Evolutionary conservation across 2,329 filamentous ascomycete genomes (phyloP), one percentile per base, ranked within the genome.

Genomic region (Atkinsonella texensis): DNA sequence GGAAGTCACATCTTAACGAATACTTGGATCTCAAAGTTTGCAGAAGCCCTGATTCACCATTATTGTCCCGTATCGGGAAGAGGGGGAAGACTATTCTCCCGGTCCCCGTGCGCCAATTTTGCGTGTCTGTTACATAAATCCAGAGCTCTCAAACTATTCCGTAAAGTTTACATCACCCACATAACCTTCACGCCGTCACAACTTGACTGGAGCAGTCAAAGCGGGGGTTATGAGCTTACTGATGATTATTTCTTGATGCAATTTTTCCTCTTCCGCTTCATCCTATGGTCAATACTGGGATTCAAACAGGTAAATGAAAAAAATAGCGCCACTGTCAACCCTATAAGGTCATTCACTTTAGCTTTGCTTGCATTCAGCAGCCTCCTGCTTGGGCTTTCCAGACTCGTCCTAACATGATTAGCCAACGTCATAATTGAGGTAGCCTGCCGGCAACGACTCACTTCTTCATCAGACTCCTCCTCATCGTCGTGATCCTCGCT

Each of bases 351-450:
- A 12, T 33, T n/a, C 46, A 32, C 18, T 52, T 54, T 81, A 95
- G 74, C 87, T 94, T 74, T 94, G 89, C 79, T 95, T 95, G 83
- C 89, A 95, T 75, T 95, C 89, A 59, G 89, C 87, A 59, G 89
- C 84, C 73, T 95, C 89, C 74, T 93, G 89, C 78, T 94, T 94
- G 53, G 89, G 89, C 78, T 91, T 94, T 61, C 85, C 84, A 58
- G 81, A 82, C 66, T 90, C 88, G 65, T 94, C 87, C 88, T 52
- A 17, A 12, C 56, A 52, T 35, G 31, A 40, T 57, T 38, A 56
- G 52, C 33, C 9, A 12, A 10, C 35, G n/a, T 23, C 2, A 54
- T 59, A 53, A 61, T 55, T 41, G 49, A 45, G 4, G 15, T 13
- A 17, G 9, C 15, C 12, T 18, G 31, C n/a, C 13, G 6, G n/a